phyloP scores from a whole-genome alignment of 2,329 filamentous ascomycete genomes.

The Xylariaceae sp. region DNA sequence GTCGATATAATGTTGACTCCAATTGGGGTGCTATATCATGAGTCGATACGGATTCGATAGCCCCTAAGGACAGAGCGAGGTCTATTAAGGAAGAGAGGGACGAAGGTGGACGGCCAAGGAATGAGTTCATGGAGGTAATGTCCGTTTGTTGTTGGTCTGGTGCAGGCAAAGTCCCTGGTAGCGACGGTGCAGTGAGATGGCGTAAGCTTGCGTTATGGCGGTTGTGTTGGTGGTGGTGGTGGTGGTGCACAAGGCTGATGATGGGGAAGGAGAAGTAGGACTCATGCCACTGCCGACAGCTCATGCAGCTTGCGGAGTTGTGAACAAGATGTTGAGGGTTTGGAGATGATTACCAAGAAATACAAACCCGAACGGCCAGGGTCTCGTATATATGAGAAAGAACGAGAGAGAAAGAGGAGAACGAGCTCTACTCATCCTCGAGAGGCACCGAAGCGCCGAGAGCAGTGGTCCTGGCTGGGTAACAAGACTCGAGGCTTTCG shows the following conservation, averaged over 20 bases:
- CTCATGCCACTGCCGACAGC: constrained; percentile 6
- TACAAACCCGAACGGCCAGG: background rate
- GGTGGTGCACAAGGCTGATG: constrained; percentile 16
- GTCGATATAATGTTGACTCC: constrained; percentile 20
- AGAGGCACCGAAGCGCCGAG: constrained; percentile 2
- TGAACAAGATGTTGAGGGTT: background rate
- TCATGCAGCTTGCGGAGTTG: background rate
- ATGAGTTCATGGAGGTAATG: constrained; percentile 16
- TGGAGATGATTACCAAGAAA: background rate
- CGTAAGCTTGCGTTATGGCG: background rate
- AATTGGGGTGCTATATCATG: constrained; percentile 10
- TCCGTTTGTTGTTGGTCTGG: background rate
- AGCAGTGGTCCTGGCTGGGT: constrained; percentile 10
- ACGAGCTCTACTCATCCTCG: constrained; percentile 1
- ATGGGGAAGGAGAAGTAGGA: constrained; percentile 7
- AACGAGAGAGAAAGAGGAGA: background rate
- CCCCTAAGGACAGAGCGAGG: background rate
- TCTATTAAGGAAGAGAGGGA: background rate
- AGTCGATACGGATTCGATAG: background rate
- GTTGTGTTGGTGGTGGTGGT: too few relatives aligned
- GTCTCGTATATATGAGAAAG: constrained; percentile 2
- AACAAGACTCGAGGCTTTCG: constrained; percentile 1
- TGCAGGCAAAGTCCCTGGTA: background rate
- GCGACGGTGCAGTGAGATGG: constrained; percentile 1
- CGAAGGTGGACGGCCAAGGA: background rate